A percentile compares a stretch with the other conserved stretches of the same genome.
Conservation (phyloP, 2,329 filamentous ascomycete species). For the Nannizzia gypsea region DNA sequence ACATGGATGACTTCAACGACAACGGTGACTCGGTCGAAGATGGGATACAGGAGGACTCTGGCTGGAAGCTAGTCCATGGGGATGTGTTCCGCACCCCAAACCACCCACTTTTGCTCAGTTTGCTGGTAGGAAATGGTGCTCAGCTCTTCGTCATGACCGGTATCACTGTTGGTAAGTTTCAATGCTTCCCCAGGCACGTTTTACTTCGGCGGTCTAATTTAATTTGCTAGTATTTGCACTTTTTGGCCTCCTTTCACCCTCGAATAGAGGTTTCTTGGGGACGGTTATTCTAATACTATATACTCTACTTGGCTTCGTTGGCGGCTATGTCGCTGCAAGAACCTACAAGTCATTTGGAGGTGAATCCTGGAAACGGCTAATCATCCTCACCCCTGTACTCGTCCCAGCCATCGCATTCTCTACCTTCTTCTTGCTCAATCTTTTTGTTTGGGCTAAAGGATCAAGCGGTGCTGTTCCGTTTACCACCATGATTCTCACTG, state of each 20-base stretch:
- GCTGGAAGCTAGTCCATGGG: slow-evolving; percentile 96
- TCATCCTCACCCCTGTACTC: slow-evolving; percentile 71
- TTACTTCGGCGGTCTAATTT: slow-evolving; percentile 8
- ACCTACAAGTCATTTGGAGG: slow-evolving; percentile 93
- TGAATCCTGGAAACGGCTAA: slow-evolving; percentile 89
- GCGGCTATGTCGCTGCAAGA: slow-evolving; percentile 77
- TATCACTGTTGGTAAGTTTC: slow-evolving; percentile 58
- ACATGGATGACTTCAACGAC: slow-evolving; percentile 75
- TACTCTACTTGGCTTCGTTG: slow-evolving; percentile 81
- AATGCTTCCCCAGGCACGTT: neutral
- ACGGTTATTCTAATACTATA: slow-evolving; percentile 91
- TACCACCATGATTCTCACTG: slow-evolving; percentile 87
- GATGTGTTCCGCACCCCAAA: slow-evolving; percentile 89
- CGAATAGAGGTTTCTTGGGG: slow-evolving; percentile 84
- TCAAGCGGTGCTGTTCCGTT: slow-evolving; percentile 93
- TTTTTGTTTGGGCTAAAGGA: slow-evolving; percentile 89
- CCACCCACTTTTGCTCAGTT: slow-evolving; percentile 69
- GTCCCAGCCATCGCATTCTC: slow-evolving; percentile 78
- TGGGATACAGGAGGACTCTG: slow-evolving; percentile 91
- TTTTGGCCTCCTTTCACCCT: slow-evolving; percentile 87
- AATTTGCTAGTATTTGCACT: slow-evolving; percentile 58
- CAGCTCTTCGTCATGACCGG: slow-evolving; percentile 98
- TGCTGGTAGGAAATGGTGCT: slow-evolving; percentile 83
- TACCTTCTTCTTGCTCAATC: slow-evolving; percentile 83
- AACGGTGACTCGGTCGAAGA: slow-evolving; percentile 66